A percentile compares a stretch with the other conserved stretches of the same genome.
phyloP scores from a whole-genome alignment of 2,329 filamentous ascomycete genomes.

The Xylaria sp. region DNA sequence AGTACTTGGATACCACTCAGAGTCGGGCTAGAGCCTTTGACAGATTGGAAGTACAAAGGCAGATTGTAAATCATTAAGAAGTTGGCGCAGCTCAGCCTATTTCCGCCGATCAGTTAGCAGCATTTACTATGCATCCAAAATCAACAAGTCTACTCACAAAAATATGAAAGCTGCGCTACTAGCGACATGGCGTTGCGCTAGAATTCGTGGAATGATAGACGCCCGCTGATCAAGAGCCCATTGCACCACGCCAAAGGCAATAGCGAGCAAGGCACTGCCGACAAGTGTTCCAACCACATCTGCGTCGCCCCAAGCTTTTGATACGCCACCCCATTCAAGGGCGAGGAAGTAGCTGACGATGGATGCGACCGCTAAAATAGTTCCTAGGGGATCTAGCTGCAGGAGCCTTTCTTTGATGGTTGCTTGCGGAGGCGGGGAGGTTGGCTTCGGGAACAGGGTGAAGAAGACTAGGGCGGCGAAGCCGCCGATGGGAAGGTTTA shows the following conservation, averaged over 20 bases:
- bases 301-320: not conserved
- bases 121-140: not conserved
- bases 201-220: not conserved
- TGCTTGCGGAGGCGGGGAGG: not conserved
- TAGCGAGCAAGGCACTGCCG: not conserved
- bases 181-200: not conserved
- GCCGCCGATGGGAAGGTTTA: conserved; percentile 4
- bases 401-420: conserved; percentile 37
- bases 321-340: not conserved
- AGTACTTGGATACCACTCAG: not conserved
- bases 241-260: not conserved
- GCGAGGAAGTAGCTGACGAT: not conserved
- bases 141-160: not conserved
- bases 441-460: not conserved
- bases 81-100: no score
- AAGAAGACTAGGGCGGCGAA: not conserved
- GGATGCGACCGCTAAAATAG: conserved; percentile 5
- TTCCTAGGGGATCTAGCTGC: conserved; percentile 40
- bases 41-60: not conserved
- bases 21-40: not conserved
- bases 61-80: not conserved
- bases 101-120: no score
- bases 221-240: not conserved
- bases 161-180: not conserved
- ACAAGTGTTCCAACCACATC: not conserved